Conservation (phyloP, 805 yeast genomes). For the Lachancea lanzarotensis region DNA sequence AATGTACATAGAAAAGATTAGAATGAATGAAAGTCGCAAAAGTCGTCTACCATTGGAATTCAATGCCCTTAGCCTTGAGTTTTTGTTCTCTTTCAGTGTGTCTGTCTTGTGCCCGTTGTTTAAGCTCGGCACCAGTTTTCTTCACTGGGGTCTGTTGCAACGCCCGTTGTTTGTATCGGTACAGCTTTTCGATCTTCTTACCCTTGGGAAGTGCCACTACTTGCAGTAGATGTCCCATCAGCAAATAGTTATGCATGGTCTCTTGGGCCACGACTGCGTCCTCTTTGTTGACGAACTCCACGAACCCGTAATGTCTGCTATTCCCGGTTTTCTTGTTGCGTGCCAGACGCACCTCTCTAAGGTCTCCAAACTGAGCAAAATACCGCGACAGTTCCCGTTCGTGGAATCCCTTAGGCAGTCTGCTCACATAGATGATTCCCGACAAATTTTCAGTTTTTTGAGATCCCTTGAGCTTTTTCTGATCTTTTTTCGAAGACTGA, state of each 20-base stretch:
- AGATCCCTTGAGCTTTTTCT: conserved; percentile 10
- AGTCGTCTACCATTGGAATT: conserved; percentile 28
- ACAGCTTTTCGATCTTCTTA: conserved; percentile 38
- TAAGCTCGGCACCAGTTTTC: conserved; percentile 29
- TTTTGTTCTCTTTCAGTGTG: conserved; percentile 31
- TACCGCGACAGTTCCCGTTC: conserved; percentile 71
- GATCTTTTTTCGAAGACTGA: conserved; percentile 16
- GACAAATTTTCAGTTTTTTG: conserved; percentile 29
- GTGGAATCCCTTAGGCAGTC: conserved; percentile 88
- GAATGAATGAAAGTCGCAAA: too few relatives aligned
- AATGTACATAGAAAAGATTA: too few relatives aligned
- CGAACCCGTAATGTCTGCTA: conserved; percentile 85
- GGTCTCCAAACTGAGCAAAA: conserved; percentile 85
- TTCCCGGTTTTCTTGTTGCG: conserved; percentile 87
- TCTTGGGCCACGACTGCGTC: conserved; percentile 89
- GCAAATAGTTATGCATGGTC: conserved; percentile 89
- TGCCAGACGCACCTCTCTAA: conserved; percentile 70
- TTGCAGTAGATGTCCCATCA: conserved; percentile 81
- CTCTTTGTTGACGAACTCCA: conserved; percentile 67
- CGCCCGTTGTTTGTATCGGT: conserved; percentile 32
- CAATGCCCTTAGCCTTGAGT: conserved; percentile 34
- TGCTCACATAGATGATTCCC: conserved; percentile 81
- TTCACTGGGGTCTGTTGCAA: conserved; percentile 28
- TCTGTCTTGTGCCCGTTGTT: conserved; percentile 28
- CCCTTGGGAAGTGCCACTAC: conserved; percentile 47